Evolutionary conservation across 1,284 basidiomycete genomes (phyloP).

Genomic region (Boletellus deceptivus): DNA sequence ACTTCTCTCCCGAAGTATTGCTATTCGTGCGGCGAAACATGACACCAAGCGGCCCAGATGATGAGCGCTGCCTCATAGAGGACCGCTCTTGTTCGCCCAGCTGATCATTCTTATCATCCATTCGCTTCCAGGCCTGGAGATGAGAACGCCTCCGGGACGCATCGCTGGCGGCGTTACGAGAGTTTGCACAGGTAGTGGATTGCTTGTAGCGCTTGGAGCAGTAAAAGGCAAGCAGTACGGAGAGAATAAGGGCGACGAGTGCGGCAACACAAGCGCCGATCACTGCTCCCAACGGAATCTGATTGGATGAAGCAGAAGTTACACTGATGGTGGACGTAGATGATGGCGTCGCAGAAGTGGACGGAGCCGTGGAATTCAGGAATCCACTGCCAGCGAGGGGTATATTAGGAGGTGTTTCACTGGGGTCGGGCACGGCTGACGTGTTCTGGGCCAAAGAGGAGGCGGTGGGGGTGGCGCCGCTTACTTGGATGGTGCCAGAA

Average conservation of each 20-base stretch:
- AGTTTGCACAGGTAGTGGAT: constrained; percentile 7
- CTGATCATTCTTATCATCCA: constrained; percentile 44
- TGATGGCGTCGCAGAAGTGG: constrained; percentile 2
- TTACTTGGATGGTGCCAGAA: constrained; percentile 27
- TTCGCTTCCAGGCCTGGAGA: constrained; percentile 44
- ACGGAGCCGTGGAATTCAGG: neutral
- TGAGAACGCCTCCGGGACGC: constrained; percentile 41
- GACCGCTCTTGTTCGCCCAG: constrained; percentile 27
- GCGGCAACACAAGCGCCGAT: constrained; percentile 53
- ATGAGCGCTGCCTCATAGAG: constrained; percentile 39
- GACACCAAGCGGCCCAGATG: constrained; percentile 43
- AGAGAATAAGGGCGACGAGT: constrained; percentile 41
- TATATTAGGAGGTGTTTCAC: constrained; percentile 5
- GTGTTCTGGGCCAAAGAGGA: constrained; percentile 26
- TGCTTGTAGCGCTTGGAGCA: constrained; percentile 46
- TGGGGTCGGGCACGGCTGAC: neutral
- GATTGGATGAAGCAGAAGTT: constrained; percentile 14
- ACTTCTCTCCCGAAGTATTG: constrained; percentile 40
- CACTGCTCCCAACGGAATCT: constrained; percentile 49
- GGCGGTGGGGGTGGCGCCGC: constrained; percentile 24
- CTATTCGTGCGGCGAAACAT: constrained; percentile 55
- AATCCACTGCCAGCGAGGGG: constrained; percentile 11
- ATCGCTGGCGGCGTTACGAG: constrained; percentile 38
- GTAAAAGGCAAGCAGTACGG: constrained; percentile 48
- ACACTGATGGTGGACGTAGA: constrained; percentile 14